phyloP scores from a whole-genome alignment of 73 alveolate species.

The Paraurostyla sp. region DNA sequence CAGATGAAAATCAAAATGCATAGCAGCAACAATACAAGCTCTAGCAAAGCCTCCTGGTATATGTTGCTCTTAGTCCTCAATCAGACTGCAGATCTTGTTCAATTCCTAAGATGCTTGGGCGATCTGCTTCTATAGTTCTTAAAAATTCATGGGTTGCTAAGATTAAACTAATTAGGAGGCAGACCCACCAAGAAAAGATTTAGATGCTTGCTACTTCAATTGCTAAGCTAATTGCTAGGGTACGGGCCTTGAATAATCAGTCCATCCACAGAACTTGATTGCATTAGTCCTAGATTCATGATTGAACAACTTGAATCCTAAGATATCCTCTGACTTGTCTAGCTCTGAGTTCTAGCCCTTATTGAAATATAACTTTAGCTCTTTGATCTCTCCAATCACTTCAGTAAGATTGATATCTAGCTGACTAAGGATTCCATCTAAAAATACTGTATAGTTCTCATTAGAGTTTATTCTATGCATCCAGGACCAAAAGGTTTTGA shows the following conservation, averaged over 20 bases:
- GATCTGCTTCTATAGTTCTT: background rate
- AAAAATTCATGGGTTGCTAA: background rate
- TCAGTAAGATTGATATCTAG: constrained; percentile 13
- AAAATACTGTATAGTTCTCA: background rate
- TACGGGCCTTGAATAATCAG: constrained; percentile 29
- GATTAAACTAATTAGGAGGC: background rate
- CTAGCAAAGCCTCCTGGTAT: constrained; percentile 21
- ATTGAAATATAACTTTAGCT: background rate
- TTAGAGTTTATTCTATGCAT: background rate
- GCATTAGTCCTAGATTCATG: background rate
- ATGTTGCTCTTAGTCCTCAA: constrained; percentile 6
- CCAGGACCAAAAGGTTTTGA: constrained; percentile 13
- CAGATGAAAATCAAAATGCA: constrained; percentile 39
- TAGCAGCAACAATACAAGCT: constrained; percentile 21
- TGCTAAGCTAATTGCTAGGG: background rate
- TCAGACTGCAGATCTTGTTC: background rate
- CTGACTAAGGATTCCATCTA: constrained; percentile 17
- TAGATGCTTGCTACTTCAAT: too few species aligned
- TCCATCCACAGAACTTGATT: constrained; percentile 56
- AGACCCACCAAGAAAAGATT: too few species aligned
- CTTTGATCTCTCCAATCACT: background rate
- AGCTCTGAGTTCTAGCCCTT: background rate
- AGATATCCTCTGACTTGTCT: constrained; percentile 22
- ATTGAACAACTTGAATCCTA: constrained; percentile 10
- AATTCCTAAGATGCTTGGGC: background rate